A percentile compares a stretch with the other conserved stretches of the same genome.
Evolutionary conservation across 2,329 filamentous ascomycete genomes (phyloP).

Genomic region (Parascedosporium putredinis): DNA sequence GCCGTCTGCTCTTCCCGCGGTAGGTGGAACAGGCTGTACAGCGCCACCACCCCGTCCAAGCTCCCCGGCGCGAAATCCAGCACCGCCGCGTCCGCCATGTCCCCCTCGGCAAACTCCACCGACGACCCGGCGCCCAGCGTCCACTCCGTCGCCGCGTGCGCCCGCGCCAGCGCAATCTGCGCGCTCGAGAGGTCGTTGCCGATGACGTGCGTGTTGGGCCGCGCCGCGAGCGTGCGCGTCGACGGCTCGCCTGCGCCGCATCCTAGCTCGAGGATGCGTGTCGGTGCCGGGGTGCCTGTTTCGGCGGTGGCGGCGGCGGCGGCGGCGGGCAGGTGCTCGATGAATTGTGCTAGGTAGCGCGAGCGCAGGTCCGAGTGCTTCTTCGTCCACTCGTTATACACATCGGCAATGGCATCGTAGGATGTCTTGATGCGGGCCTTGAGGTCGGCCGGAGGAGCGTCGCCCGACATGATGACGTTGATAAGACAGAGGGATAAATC

Average conservation of each 20-base stretch:
- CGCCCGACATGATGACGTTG: no score
- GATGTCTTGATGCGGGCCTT: slow-evolving; percentile 28
- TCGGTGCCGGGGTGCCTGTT: not conserved
- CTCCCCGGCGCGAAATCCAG: slow-evolving; percentile 20
- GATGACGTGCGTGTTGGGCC: slow-evolving; percentile 15
- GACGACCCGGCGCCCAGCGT: slow-evolving; percentile 14
- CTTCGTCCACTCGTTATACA: slow-evolving; percentile 30
- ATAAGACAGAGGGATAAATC: no score
- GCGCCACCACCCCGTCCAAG: slow-evolving; percentile 38
- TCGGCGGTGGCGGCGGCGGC: not conserved
- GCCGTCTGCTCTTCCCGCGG: slow-evolving; percentile 37
- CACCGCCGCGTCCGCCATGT: slow-evolving; percentile 22
- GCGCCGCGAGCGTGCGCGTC: slow-evolving; percentile 18
- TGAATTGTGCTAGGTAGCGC: slow-evolving; percentile 23
- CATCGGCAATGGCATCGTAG: slow-evolving; percentile 27
- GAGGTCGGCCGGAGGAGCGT: slow-evolving; percentile 19
- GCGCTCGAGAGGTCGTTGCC: slow-evolving; percentile 31
- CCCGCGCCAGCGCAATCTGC: slow-evolving; percentile 23
- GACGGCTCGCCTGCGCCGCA: slow-evolving; percentile 30
- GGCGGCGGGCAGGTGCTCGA: slow-evolving; percentile 16
- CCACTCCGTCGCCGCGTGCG: slow-evolving; percentile 5
- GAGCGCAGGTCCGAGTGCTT: slow-evolving; percentile 21
- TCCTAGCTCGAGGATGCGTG: slow-evolving; percentile 27
- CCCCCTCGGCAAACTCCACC: slow-evolving; percentile 21
- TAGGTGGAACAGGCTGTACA: slow-evolving; percentile 47